phyloP scores from a whole-genome alignment of 2,329 filamentous ascomycete genomes.

The Neonectria sp. region DNA sequence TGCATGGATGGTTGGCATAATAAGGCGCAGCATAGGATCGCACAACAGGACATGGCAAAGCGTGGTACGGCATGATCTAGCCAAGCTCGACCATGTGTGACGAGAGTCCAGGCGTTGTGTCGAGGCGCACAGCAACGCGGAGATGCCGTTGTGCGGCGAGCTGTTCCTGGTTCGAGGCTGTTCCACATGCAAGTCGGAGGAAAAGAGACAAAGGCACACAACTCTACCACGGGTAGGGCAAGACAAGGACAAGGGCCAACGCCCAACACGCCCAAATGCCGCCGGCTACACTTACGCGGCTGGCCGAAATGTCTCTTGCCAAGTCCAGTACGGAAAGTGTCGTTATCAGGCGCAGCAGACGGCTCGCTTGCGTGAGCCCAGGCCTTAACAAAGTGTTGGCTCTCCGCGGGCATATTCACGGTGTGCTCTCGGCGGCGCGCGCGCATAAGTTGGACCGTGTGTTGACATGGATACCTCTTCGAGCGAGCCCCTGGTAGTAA shows the following conservation, averaged over 20 bases:
- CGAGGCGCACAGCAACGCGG: conserved; percentile 39
- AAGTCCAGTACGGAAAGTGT: conserved; percentile 29
- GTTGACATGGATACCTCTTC: conserved; percentile 35
- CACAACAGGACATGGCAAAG: conserved; percentile 34
- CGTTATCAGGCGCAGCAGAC: conserved; percentile 41
- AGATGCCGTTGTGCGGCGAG: conserved; percentile 39
- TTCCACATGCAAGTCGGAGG: conserved; percentile 26
- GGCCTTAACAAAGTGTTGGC: conserved; percentile 36
- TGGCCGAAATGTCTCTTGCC: conserved; percentile 27
- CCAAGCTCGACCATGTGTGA: conserved; percentile 42
- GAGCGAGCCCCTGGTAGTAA: conserved; percentile 24
- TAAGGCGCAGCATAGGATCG: conserved; percentile 28
- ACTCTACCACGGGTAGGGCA: conserved; percentile 23
- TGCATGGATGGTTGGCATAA: conserved; percentile 4
- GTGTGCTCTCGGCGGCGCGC: conserved; percentile 38
- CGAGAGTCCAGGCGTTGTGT: conserved; percentile 36
- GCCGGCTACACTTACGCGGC: conserved; percentile 35
- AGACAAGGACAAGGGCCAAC: conserved; percentile 32
- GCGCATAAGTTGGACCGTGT: conserved; percentile 42
- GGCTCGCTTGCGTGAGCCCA: conserved; percentile 22
- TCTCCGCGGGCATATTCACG: conserved; percentile 33
- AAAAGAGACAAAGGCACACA: conserved; percentile 9
- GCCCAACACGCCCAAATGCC: conserved; percentile 30
- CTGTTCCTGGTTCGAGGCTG: conserved; percentile 33
- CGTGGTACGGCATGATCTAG: conserved; percentile 35